Conservation (phyloP, 805 yeast species). For the Vanderwaltozyma verrucispora region DNA sequence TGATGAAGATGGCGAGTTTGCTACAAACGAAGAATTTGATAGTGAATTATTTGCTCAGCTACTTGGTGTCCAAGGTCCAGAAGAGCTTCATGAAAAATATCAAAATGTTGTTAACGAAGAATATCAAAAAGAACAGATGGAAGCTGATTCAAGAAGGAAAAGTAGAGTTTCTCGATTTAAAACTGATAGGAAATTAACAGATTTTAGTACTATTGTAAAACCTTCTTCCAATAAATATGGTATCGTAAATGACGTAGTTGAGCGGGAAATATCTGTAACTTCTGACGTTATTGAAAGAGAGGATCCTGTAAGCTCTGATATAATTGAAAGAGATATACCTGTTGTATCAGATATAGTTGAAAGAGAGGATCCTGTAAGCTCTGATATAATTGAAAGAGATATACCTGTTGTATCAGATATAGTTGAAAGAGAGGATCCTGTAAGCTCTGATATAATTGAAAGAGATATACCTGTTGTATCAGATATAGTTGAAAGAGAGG, state of each 20-base stretch:
- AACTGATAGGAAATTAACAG: constrained; percentile 11
- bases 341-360: constrained; percentile 3
- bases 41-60: constrained; percentile 24
- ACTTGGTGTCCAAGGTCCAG: constrained; percentile 25
- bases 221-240: too few species aligned
- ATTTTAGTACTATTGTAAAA: too few species aligned
- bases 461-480: constrained; percentile 1
- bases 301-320: not conserved
- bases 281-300: not conserved
- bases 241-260: too few species aligned
- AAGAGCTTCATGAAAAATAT: constrained; percentile 23
- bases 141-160: constrained; percentile 6
- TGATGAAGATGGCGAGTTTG: constrained; percentile 2
- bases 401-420: not conserved
- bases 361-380: not conserved
- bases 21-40: constrained; percentile 19
- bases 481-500: constrained; percentile 3
- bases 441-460: constrained; percentile 5
- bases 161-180: constrained; percentile 25
- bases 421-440: constrained; percentile 2
- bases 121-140: constrained; percentile 1
- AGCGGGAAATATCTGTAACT: not conserved
- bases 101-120: constrained; percentile 6
- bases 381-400: constrained; percentile 6
- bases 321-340: constrained; percentile 2